phyloP scores from a whole-genome alignment of 352 stramenopile genomes.

The Globisporangium takayamanum region DNA sequence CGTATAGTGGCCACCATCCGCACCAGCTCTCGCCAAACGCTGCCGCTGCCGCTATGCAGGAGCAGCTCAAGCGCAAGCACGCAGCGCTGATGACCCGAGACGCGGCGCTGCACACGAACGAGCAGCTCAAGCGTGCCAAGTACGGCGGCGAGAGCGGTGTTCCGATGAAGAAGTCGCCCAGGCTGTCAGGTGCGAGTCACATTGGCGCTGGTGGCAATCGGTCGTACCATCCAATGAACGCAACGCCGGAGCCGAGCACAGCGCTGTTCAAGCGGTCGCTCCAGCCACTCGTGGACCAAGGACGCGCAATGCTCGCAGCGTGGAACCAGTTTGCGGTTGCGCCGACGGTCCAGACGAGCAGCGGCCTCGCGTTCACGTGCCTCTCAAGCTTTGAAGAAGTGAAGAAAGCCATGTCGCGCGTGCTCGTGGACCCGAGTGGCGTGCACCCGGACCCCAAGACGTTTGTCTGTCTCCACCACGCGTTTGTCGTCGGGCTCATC shows the following conservation, averaged over 20 bases:
- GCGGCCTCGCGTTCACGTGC: constrained; percentile 53
- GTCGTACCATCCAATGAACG: constrained; percentile 3
- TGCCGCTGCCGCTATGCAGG: background rate
- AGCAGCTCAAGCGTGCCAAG: constrained; percentile 15
- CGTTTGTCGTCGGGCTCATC: constrained; percentile 70
- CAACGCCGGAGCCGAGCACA: constrained; percentile 3
- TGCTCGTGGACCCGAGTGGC: constrained; percentile 43
- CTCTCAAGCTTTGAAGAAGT: constrained; percentile 75
- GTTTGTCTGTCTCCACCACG: constrained; percentile 79
- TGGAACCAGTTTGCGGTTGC: constrained; percentile 69
- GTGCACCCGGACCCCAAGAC: constrained; percentile 40
- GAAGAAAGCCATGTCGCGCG: constrained; percentile 64
- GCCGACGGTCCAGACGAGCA: constrained; percentile 42
- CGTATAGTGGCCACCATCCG: background rate
- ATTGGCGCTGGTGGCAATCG: background rate
- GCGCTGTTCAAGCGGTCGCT: constrained; percentile 43
- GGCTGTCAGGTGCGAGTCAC: background rate
- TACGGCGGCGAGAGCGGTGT: background rate
- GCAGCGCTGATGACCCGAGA: constrained; percentile 1
- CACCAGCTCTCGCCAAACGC: constrained; percentile 10
- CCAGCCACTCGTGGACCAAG: constrained; percentile 60
- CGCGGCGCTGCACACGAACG: constrained; percentile 2
- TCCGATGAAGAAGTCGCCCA: constrained; percentile 3
- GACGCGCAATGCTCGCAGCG: constrained; percentile 57
- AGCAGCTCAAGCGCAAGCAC: constrained; percentile 18